Percentiles rank a stretch among this genome's conserved stretches.
Evolutionary conservation across 331 rosid species (phyloP).

Genomic region (Pyracantha coccinea): DNA sequence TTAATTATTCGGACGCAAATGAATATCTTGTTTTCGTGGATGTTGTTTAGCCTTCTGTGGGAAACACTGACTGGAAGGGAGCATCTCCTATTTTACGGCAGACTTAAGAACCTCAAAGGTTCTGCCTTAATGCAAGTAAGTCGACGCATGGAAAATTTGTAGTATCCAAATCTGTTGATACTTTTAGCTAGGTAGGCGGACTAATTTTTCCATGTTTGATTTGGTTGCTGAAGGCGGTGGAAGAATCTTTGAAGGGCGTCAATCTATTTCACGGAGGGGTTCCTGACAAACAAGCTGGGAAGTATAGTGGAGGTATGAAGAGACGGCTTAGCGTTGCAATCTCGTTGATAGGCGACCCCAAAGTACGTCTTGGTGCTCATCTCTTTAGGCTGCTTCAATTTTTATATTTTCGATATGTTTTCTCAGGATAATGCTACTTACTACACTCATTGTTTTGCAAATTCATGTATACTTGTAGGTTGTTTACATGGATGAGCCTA

Average conservation of each 20-base stretch:
- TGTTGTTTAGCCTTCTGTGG: constrained; percentile 51
- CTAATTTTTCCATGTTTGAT: neutral
- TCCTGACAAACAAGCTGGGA: constrained; percentile 68
- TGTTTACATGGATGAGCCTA: constrained; percentile 90
- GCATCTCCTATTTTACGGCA: constrained; percentile 66
- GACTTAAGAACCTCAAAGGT: constrained; percentile 63
- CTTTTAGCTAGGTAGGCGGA: neutral
- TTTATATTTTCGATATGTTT: neutral
- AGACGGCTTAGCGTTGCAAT: constrained; percentile 85
- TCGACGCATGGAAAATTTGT: neutral
- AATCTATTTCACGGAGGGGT: constrained; percentile 63
- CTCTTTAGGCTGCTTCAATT: neutral
- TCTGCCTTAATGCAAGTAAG: constrained; percentile 45
- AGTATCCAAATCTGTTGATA: neutral
- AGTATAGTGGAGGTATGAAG: constrained; percentile 87
- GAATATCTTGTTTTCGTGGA: neutral
- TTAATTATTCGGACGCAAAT: neutral
- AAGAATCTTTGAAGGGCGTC: constrained; percentile 63
- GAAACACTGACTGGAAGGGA: constrained; percentile 67
- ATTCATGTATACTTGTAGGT: constrained; percentile 21
- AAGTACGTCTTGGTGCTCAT: constrained; percentile 16
- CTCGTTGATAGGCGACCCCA: constrained; percentile 70
- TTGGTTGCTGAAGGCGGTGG: constrained; percentile 49
- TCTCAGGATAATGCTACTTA: neutral
- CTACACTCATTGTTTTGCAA: too few species aligned